Percentiles rank a stretch among this genome's conserved stretches.
These are phyloP conservation scores for Xylaria sp. DNA, from an alignment of 2,329 filamentous ascomycete species.

Conservation along the genomic window DNA sequence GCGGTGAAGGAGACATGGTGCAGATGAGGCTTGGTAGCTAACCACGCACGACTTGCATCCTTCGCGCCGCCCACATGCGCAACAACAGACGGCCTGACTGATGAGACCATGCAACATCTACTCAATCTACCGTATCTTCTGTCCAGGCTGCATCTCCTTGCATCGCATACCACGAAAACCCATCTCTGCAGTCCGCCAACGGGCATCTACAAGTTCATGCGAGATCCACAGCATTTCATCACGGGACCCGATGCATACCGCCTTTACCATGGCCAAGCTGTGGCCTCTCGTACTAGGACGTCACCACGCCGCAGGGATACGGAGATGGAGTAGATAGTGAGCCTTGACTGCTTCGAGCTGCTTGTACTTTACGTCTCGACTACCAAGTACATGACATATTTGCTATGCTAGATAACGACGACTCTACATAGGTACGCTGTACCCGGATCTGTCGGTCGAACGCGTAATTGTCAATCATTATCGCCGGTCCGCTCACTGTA, in stretches of 20 bases:
- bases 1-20: constrained; percentile 16
- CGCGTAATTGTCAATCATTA: neutral
- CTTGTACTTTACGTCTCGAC: neutral
- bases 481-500: neutral
- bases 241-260: constrained; percentile 35
- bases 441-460: constrained; percentile 4
- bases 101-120: constrained; percentile 2
- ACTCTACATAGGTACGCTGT: neutral
- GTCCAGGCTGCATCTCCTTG: constrained; percentile 30
- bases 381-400: constrained; percentile 11
- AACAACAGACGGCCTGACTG: constrained; percentile 7
- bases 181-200: constrained; percentile 21
- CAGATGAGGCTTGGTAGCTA: constrained; percentile 33
- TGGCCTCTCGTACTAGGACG: constrained; percentile 5
- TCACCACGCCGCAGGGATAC: constrained; percentile 22
- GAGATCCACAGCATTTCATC: constrained; percentile 33
- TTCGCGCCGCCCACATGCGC: constrained; percentile 16
- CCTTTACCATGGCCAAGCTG: constrained; percentile 30
- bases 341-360: constrained; percentile 5
- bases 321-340: constrained; percentile 3
- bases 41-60: constrained; percentile 31
- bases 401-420: neutral
- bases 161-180: constrained; percentile 17
- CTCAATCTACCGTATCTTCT: constrained; percentile 25
- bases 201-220: constrained; percentile 32